phyloP scores from a whole-genome alignment of 495 filamentous ascomycete species.

The Recurvomyces mirabilis region DNA sequence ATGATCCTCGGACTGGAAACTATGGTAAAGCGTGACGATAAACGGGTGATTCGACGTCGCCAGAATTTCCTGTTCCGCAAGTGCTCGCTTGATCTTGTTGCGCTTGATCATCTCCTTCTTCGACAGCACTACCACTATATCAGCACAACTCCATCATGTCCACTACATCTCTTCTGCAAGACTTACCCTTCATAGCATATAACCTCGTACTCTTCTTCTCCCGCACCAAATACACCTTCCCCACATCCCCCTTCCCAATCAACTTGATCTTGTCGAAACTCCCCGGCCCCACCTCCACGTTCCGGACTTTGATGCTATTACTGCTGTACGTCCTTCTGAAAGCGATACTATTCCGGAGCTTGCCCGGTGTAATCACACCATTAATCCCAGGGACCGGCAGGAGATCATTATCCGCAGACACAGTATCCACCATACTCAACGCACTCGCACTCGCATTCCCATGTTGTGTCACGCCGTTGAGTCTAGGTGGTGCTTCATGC shows the following conservation, averaged over 20 bases:
- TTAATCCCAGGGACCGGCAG: conserved; percentile 39
- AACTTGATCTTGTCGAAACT: conserved; percentile 99
- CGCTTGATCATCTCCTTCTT: conserved; percentile 99
- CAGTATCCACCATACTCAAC: conserved; percentile 44
- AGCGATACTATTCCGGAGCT: conserved; percentile 48
- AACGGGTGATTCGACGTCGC: conserved; percentile 98
- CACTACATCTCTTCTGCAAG: neutral
- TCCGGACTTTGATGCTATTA: conserved; percentile 94
- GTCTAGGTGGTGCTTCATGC: neutral
- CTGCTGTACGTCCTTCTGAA: conserved; percentile 97
- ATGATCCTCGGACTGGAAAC: conserved; percentile 97
- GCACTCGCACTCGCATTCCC: conserved; percentile 44
- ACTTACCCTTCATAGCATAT: conserved; percentile 96
- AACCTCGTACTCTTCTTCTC: conserved; percentile 93
- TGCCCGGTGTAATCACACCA: conserved; percentile 40
- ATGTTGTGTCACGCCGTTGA: conserved; percentile 35
- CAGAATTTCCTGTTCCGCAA: conserved; percentile 95
- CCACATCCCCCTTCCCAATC: conserved; percentile 96
- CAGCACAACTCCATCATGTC: conserved; percentile 12
- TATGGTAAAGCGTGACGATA: conserved; percentile 96
- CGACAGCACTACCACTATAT: conserved; percentile 61
- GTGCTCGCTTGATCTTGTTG: conserved; percentile 97
- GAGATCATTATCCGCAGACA: conserved; percentile 17
- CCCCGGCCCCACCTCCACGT: conserved; percentile 88
- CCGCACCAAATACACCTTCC: conserved; percentile 92